A percentile compares a stretch with the other conserved stretches of the same genome.
Evolutionary conservation across 2,329 filamentous ascomycete species (phyloP).

Genomic region (Fusarium praegraminearum): DNA sequence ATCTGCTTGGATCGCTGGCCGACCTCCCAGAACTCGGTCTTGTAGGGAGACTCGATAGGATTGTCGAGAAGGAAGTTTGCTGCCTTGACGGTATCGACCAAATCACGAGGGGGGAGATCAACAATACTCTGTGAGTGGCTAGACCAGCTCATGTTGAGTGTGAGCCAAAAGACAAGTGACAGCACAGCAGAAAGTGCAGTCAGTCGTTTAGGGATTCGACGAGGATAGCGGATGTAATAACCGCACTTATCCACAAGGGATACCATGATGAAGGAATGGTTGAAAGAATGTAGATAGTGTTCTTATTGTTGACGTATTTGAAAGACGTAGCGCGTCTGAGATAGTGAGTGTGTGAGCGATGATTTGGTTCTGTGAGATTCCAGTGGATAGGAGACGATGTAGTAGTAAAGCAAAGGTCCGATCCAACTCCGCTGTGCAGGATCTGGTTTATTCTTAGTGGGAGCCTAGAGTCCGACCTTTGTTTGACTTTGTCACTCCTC

Average conservation of each 20-base stretch:
- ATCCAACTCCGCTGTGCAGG: neutral
- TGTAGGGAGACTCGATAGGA: constrained; percentile 46
- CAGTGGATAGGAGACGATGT: neutral
- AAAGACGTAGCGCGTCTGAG: neutral
- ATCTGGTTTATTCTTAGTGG: neutral
- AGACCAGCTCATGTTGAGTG: constrained; percentile 4
- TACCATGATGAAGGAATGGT: neutral
- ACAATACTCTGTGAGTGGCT: neutral
- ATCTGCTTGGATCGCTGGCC: constrained; percentile 43
- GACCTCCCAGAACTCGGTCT: constrained; percentile 48
- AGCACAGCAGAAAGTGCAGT: constrained; percentile 1
- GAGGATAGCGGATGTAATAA: constrained; percentile 2
- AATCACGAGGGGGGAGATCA: neutral
- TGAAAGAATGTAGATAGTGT: neutral
- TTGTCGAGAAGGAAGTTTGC: constrained; percentile 38
- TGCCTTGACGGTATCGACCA: neutral
- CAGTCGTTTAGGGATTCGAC: constrained; percentile 3
- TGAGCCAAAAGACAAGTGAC: constrained; percentile 3
- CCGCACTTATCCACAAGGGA: neutral
- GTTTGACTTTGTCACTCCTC: neutral
- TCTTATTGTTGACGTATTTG: neutral
- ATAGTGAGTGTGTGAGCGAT: neutral
- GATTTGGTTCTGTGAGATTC: neutral
- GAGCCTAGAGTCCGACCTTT: neutral
- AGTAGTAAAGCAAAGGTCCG: neutral